Base-by-base conservation (phyloP, 352 stramenopile genomes). In the Blastocystis sp. region DNA sequence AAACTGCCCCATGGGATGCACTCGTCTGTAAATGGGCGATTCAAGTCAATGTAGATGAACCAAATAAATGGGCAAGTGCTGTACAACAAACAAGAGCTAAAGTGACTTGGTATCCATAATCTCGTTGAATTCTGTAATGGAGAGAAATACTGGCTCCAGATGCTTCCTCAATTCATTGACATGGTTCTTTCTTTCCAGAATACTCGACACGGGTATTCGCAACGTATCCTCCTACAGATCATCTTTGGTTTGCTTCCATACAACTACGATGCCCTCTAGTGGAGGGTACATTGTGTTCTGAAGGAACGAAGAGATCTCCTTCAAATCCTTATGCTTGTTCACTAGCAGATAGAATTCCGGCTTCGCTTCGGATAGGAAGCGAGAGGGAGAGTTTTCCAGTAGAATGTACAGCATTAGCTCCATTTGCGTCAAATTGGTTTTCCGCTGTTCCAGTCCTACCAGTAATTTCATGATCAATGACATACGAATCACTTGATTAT, bases 391-490 rank as follows among this genome's bases (percentile, higher is more conserved):
- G 16, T 64, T 81, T 27, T 81, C 46, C 34, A 81, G 51, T 1
- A 81, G 48, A 38, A 81, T 64, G 36, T 64, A 81, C 46, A 81
- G 46, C 46, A 81, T 65, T 11, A 81, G 21, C 16, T 81, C 16
- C 46, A 81, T 63, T 9, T 63, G 46, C 3, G 6, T 40, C 7
- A 64, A 24, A 51, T 44, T 40, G 6, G 29, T 61, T 24, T 81
- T 81, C 7, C 48, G 69, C n/a, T 81, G 51, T 21, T 81, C 69
- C 27, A 81, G 24, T 24, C 69, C 69, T 81, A 81, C n/a, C 11
- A 2, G 48, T 16, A 27, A 63, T 48, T 21, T 21, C 42, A 1
- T 7, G 24, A 9, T 32, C 18, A 4, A 65, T 64, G 14, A 36
- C 36, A 9, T 65, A 81, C 69, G 69, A 61, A 81, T 81, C 3